These are phyloP conservation scores for Phaeotremella skinneri DNA, from an alignment of 768 basidiomycete species.

Conservation along the genomic window DNA sequence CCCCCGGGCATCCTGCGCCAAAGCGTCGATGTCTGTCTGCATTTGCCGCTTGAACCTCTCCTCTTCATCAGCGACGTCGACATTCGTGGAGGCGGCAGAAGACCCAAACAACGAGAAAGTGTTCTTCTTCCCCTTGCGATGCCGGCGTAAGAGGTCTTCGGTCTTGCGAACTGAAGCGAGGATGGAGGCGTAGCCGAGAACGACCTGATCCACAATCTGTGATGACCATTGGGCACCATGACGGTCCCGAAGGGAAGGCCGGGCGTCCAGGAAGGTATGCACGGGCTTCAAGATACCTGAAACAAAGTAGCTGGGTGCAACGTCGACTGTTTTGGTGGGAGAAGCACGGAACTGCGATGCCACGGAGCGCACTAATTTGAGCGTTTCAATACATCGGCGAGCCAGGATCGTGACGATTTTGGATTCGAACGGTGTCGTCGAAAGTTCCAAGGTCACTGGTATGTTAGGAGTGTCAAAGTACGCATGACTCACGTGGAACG, in stretches of 20 bases:
- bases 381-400: conserved; percentile 76
- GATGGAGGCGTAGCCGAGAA: conserved; percentile 70
- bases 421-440: conserved; percentile 19
- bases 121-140: conserved; percentile 81
- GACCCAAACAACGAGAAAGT: conserved; percentile 75
- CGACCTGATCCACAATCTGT: conserved; percentile 66
- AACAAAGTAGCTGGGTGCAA: conserved; percentile 71
- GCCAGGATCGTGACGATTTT: conserved; percentile 66
- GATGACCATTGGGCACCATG: conserved; percentile 55
- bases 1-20: conserved; percentile 70
- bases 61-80: conserved; percentile 77
- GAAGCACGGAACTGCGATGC: conserved; percentile 85
- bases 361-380: conserved; percentile 80
- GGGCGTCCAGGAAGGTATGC: conserved; percentile 62
- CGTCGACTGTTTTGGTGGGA: conserved; percentile 57
- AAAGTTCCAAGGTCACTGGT: conserved; percentile 18
- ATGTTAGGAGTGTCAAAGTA: neutral
- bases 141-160: conserved; percentile 77
- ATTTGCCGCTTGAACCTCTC: conserved; percentile 83
- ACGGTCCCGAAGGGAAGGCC: conserved; percentile 61
- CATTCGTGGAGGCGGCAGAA: conserved; percentile 51
- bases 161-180: conserved; percentile 84
- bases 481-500: conserved; percentile 14
- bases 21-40: conserved; percentile 79
- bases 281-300: conserved; percentile 75